Evolutionary conservation across 2,329 filamentous ascomycete genomes (phyloP).

Genomic region (Nemania diffusa): DNA sequence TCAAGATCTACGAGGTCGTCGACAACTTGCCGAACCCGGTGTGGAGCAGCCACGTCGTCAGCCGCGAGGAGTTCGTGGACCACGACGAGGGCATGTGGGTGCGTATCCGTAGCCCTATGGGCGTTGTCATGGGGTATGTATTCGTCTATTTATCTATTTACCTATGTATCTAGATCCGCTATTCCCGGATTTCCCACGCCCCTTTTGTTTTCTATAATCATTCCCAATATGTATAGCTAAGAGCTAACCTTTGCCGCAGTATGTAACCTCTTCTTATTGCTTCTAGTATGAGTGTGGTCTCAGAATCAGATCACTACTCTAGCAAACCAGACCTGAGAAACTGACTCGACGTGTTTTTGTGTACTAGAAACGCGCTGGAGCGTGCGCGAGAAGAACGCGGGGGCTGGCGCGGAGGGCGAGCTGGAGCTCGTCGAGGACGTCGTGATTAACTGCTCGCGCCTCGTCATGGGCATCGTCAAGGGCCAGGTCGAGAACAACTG

Average conservation of each 20-base stretch:
- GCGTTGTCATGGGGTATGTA: slow-evolving; percentile 57
- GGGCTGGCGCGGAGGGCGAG: slow-evolving; percentile 36
- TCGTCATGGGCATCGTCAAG: slow-evolving; percentile 62
- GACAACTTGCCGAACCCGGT: slow-evolving; percentile 65
- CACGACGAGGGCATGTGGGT: slow-evolving; percentile 62
- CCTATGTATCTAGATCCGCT: too few species aligned
- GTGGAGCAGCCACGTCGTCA: slow-evolving; percentile 65
- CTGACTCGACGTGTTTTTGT: neutral
- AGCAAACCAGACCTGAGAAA: neutral
- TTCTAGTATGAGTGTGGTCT: too few species aligned
- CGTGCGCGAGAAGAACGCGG: slow-evolving; percentile 49
- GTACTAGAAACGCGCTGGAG: slow-evolving; percentile 58
- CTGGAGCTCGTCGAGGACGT: slow-evolving; percentile 62
- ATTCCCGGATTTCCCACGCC: too few species aligned
- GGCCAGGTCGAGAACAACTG: slow-evolving; percentile 62
- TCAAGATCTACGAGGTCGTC: slow-evolving; percentile 60
- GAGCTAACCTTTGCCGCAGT: too few species aligned
- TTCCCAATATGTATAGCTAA: too few species aligned
- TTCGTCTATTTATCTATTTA: too few species aligned
- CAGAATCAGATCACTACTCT: too few species aligned
- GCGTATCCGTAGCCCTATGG: slow-evolving; percentile 61
- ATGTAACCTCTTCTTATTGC: too few species aligned
- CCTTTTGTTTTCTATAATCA: too few species aligned
- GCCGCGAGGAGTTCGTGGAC: slow-evolving; percentile 64
- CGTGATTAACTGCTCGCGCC: slow-evolving; percentile 60